Percentiles rank a stretch among this genome's conserved stretches.
These are phyloP conservation scores for Fusarium anthophilum DNA, from an alignment of 2,329 filamentous ascomycete genomes.

Conservation along the genomic window DNA sequence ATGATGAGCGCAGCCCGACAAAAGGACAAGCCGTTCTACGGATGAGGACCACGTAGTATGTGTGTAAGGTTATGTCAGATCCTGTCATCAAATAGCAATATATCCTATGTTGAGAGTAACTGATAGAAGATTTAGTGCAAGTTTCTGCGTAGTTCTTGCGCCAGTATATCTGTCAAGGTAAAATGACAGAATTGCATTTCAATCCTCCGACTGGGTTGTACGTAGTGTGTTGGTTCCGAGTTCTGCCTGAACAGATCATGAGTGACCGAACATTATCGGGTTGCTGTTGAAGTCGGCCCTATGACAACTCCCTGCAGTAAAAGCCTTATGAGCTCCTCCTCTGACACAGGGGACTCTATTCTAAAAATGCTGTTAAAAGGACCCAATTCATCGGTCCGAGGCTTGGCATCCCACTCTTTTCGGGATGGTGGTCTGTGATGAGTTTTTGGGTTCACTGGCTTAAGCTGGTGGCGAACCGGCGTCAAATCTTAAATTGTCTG, in stretches of 20 bases:
- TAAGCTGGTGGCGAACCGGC: conserved; percentile 34
- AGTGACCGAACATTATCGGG: conserved; percentile 3
- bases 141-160: background rate
- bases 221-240: background rate
- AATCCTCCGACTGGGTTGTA: background rate
- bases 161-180: background rate
- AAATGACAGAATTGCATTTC: background rate
- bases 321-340: background rate
- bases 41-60: background rate
- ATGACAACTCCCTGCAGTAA: background rate
- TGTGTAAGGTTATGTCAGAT: background rate
- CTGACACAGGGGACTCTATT: conserved; percentile 10
- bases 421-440: conserved; percentile 6
- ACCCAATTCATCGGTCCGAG: conserved; percentile 33
- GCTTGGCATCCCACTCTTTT: conserved; percentile 23
- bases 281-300: conserved; percentile 1
- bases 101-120: background rate
- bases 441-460: conserved; percentile 18
- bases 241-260: conserved; percentile 17
- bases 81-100: background rate
- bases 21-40: background rate
- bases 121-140: background rate
- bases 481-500: conserved; percentile 34
- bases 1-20: background rate
- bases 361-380: conserved; percentile 1